These are phyloP conservation scores for Xylaria sp. DNA, from an alignment of 2,329 filamentous ascomycete genomes.

Conservation along the genomic window DNA sequence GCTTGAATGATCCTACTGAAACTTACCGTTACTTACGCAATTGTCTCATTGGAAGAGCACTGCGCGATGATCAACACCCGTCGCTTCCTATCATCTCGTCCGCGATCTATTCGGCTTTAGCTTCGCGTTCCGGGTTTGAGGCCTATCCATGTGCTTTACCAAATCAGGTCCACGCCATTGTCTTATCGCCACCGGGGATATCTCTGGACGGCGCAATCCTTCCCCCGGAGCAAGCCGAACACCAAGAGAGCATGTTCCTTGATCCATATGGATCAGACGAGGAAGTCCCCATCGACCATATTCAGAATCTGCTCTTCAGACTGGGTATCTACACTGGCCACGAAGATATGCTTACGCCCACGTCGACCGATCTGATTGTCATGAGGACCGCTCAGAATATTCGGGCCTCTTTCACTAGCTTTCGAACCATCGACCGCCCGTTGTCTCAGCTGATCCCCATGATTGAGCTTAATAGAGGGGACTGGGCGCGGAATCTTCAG, in stretches of 20 bases:
- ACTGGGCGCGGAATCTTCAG: constrained; percentile 66
- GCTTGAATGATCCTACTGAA: constrained; percentile 68
- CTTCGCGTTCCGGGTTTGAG: constrained; percentile 76
- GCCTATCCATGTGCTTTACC: constrained; percentile 85
- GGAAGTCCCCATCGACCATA: constrained; percentile 70
- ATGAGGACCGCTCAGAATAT: constrained; percentile 85
- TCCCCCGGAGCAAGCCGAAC: constrained; percentile 54
- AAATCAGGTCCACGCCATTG: constrained; percentile 84
- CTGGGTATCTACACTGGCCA: constrained; percentile 57
- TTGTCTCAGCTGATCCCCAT: constrained; percentile 53
- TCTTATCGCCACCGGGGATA: constrained; percentile 69
- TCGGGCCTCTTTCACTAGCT: constrained; percentile 72
- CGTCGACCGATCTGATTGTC: constrained; percentile 74
- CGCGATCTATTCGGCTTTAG: constrained; percentile 86
- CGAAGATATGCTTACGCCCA: constrained; percentile 70
- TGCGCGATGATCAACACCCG: constrained; percentile 77
- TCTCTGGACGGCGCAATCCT: constrained; percentile 66
- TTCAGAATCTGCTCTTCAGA: constrained; percentile 69
- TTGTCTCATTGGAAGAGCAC: constrained; percentile 85
- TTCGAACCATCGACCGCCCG: constrained; percentile 52
- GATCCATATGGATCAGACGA: constrained; percentile 80
- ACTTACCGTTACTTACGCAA: constrained; percentile 86
- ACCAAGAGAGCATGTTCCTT: constrained; percentile 75
- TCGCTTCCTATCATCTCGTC: constrained; percentile 88
- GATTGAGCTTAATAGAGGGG: constrained; percentile 55